Evolutionary conservation across 768 basidiomycete species (phyloP).

Genomic region (Lactarius tabidus): DNA sequence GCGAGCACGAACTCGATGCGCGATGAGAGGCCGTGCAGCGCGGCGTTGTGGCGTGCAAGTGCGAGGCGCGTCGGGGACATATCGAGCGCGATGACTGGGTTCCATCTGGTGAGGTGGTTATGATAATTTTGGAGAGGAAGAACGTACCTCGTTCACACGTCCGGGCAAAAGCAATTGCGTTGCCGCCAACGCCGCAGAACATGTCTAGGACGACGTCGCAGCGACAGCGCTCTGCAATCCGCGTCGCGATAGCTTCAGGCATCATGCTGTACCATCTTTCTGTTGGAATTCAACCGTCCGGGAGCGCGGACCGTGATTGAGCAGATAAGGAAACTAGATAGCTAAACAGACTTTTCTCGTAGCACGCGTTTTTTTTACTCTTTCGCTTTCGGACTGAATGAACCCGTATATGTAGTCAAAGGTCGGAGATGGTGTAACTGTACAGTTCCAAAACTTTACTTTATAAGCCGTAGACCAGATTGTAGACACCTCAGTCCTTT

Average conservation of each 20-base stretch:
- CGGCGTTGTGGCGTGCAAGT: slow-evolving; percentile 90
- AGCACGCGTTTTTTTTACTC: too few relatives aligned
- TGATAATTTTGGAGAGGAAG: neutral
- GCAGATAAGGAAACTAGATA: too few relatives aligned
- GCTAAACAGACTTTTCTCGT: too few relatives aligned
- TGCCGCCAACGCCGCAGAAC: slow-evolving; percentile 97
- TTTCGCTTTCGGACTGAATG: too few relatives aligned
- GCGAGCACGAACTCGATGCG: slow-evolving; percentile 90
- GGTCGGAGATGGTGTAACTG: too few relatives aligned
- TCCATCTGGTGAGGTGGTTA: neutral
- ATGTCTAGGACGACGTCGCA: slow-evolving; percentile 85
- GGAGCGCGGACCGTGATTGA: too few relatives aligned
- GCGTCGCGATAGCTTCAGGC: slow-evolving; percentile 85
- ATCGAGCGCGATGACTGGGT: slow-evolving; percentile 88
- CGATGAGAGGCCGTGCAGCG: slow-evolving; percentile 90
- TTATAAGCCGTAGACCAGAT: too few relatives aligned
- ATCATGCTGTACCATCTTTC: slow-evolving; percentile 99
- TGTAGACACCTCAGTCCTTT: too few relatives aligned
- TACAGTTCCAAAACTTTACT: too few relatives aligned
- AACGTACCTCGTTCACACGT: slow-evolving; percentile 88
- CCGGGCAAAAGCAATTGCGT: slow-evolving; percentile 93
- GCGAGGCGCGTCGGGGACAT: slow-evolving; percentile 79
- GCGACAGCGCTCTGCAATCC: slow-evolving; percentile 90
- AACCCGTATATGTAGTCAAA: too few relatives aligned
- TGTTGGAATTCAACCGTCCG: too few relatives aligned